A percentile compares a stretch with the other conserved stretches of the same genome.
Conservation (phyloP, 495 filamentous ascomycete species). For the Lophiotrema nucula region DNA sequence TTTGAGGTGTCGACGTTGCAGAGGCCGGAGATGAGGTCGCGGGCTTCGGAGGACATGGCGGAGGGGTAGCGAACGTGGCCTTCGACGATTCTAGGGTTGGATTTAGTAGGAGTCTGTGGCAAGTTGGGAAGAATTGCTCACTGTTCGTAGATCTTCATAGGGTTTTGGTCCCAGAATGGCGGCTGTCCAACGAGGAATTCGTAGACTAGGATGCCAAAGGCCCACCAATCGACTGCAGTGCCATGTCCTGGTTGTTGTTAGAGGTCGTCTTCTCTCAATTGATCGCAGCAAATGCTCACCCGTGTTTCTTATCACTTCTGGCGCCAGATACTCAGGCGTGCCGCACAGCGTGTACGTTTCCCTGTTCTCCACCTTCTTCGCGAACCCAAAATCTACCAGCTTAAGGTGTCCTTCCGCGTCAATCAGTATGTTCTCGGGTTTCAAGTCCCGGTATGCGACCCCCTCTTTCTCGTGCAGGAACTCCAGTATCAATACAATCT, state of each 20-base stretch:
- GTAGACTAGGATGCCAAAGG: slow-evolving; percentile 90
- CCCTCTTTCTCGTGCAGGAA: slow-evolving; percentile 85
- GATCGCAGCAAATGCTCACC: slow-evolving; percentile 33
- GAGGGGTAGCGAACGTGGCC: slow-evolving; percentile 69
- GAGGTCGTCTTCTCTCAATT: neutral
- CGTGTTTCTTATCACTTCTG: slow-evolving; percentile 93
- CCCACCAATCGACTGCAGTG: slow-evolving; percentile 99
- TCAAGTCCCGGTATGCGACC: slow-evolving; percentile 91
- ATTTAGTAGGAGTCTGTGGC: neutral
- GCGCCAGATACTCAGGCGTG: slow-evolving; percentile 94
- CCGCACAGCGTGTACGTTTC: slow-evolving; percentile 97
- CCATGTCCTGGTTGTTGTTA: slow-evolving; percentile 62
- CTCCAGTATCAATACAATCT: slow-evolving; percentile 90
- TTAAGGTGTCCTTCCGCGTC: slow-evolving; percentile 93
- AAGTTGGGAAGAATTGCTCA: slow-evolving; percentile 36
- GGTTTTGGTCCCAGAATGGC: slow-evolving; percentile 95
- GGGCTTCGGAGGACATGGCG: slow-evolving; percentile 70
- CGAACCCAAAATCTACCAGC: slow-evolving; percentile 98
- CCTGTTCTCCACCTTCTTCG: slow-evolving; percentile 70
- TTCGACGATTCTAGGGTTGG: slow-evolving; percentile 64
- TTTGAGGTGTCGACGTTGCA: slow-evolving; percentile 88
- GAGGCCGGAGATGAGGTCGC: slow-evolving; percentile 78
- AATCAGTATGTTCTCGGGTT: slow-evolving; percentile 92
- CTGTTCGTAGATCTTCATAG: slow-evolving; percentile 95
- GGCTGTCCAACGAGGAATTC: slow-evolving; percentile 96